A percentile compares a stretch with the other conserved stretches of the same genome.
phyloP scores from a whole-genome alignment of 2,329 filamentous ascomycete species.

The Neurospora sp. region DNA sequence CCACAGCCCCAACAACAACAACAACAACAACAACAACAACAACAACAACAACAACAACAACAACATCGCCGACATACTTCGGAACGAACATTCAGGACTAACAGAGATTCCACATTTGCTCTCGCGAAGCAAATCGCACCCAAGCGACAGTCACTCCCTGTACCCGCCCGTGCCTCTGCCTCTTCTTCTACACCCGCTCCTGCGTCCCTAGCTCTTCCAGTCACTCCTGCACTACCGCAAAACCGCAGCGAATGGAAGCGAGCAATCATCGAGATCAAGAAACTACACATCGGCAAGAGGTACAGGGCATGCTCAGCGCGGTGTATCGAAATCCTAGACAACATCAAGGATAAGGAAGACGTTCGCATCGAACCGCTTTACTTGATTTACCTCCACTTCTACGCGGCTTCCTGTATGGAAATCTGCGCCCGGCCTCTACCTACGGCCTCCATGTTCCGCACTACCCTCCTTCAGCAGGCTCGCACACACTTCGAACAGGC shows the following conservation, averaged over 20 bases:
- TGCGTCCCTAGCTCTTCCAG: conserved; percentile 1
- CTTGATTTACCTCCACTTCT: conserved; percentile 50
- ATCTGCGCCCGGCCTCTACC: conserved; percentile 42
- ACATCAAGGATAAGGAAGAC: conserved; percentile 28
- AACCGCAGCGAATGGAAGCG: conserved; percentile 41
- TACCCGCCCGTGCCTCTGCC: conserved; percentile 11
- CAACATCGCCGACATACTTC: conserved; percentile 4
- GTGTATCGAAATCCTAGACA: conserved; percentile 43
- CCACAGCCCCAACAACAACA: conserved; percentile 6
- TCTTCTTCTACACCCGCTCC: conserved; percentile 3
- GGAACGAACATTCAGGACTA: conserved; percentile 8
- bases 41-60: neutral
- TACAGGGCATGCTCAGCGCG: conserved; percentile 43
- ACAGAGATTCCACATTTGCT: conserved; percentile 1
- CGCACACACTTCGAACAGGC: conserved; percentile 41
- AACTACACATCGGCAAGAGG: conserved; percentile 37
- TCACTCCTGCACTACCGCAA: conserved; percentile 26
- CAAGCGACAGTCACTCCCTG: conserved; percentile 16
- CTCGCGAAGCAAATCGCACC: conserved; percentile 10
- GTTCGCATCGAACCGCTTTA: conserved; percentile 40
- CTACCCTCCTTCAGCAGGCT: conserved; percentile 39
- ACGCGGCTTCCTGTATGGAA: conserved; percentile 50
- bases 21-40: neutral
- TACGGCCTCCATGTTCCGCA: conserved; percentile 33
- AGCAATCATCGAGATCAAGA: conserved; percentile 42